Evolutionary conservation across 352 stramenopile genomes (phyloP).

Genomic region (Globisporangium abappressorium): DNA sequence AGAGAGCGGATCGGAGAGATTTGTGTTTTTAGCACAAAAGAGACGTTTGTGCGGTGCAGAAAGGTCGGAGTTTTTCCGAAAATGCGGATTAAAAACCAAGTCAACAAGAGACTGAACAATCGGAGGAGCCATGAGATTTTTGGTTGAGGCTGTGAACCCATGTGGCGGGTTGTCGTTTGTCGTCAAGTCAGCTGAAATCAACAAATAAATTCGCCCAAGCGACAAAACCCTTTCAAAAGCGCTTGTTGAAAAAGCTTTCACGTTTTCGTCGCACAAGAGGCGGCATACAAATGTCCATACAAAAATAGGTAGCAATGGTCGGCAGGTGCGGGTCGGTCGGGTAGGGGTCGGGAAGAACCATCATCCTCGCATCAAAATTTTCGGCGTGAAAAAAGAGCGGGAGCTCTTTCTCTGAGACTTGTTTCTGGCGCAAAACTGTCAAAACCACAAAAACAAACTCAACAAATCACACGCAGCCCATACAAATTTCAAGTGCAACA

Average conservation of each 20-base stretch:
- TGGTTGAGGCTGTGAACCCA: constrained; percentile 2
- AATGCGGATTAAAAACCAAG: background rate
- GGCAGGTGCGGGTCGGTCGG: no score
- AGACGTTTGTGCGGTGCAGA: background rate
- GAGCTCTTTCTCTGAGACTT: background rate
- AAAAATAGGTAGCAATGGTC: background rate
- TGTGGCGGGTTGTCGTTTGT: background rate
- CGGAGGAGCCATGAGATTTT: background rate
- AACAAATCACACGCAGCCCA: background rate
- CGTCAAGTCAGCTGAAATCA: constrained; percentile 1
- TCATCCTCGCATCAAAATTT: background rate
- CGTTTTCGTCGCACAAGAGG: background rate
- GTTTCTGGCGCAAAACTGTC: background rate
- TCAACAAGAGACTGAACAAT: background rate
- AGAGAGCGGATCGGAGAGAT: background rate
- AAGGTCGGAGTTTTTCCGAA: background rate
- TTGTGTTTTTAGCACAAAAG: background rate
- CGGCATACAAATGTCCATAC: background rate
- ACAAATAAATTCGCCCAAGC: background rate
- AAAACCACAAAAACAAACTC: background rate
- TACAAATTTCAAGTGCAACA: background rate
- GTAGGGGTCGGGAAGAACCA: background rate
- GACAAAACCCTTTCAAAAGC: background rate
- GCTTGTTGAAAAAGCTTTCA: background rate
- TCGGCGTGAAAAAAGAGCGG: background rate